These are phyloP conservation scores for Inga laurina DNA, from an alignment of 306 rosid genomes.

Conservation along the genomic window DNA sequence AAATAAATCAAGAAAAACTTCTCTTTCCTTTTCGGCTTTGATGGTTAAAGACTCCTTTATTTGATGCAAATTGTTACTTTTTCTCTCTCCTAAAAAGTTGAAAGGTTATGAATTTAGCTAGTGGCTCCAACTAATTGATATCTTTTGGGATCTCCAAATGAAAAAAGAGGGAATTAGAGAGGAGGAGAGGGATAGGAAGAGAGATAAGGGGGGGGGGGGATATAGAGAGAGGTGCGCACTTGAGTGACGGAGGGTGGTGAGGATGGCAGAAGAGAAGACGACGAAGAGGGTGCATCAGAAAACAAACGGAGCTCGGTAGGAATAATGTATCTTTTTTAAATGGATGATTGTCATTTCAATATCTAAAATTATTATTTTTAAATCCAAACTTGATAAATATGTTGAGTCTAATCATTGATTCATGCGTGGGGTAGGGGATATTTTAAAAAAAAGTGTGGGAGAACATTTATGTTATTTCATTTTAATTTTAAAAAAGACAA, in stretches of 20 bases:
- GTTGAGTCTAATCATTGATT: too few species aligned
- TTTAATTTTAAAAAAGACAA: too few species aligned
- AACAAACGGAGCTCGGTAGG: not conserved
- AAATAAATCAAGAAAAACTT: not conserved
- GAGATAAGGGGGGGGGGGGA: too few species aligned
- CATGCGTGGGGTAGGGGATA: too few species aligned
- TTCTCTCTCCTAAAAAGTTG: constrained; percentile 4
- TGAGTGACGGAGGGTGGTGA: constrained; percentile 34
- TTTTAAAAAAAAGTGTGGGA: too few species aligned
- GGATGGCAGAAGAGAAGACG: constrained; percentile 42
- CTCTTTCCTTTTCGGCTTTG: not conserved
- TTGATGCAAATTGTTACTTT: not conserved
- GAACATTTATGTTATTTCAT: too few species aligned
- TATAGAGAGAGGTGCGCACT: constrained; percentile 29
- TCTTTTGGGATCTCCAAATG: constrained; percentile 16
- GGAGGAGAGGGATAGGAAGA: not conserved
- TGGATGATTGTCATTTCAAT: too few species aligned
- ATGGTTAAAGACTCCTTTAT: not conserved
- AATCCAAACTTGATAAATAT: too few species aligned
- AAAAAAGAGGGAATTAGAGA: not conserved
- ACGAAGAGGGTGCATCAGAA: constrained; percentile 63
- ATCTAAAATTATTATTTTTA: too few species aligned
- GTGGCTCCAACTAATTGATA: not conserved
- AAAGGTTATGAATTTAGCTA: not conserved
- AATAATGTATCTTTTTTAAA: too few species aligned